Percentiles rank a stretch among this genome's conserved stretches.
phyloP scores from a whole-genome alignment of 495 filamentous ascomycete genomes.

The Neurospora africana region DNA sequence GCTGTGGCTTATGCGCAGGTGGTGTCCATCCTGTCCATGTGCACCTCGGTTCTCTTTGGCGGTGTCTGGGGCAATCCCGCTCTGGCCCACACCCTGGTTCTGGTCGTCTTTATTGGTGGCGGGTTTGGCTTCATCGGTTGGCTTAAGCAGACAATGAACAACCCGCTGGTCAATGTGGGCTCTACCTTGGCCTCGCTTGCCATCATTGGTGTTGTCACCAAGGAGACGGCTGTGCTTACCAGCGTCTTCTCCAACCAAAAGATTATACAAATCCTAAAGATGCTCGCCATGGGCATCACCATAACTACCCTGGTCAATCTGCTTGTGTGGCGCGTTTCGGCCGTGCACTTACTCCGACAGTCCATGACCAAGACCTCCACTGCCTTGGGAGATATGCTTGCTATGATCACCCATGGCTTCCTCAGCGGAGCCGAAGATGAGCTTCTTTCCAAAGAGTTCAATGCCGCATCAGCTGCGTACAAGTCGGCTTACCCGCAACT shows the following conservation, averaged over 20 bases:
- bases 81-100: slow-evolving; percentile 69
- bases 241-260: slow-evolving; percentile 73
- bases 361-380: slow-evolving; percentile 67
- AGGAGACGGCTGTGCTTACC: slow-evolving; percentile 76
- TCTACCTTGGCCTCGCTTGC: slow-evolving; percentile 84
- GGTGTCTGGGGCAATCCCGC: slow-evolving; percentile 49
- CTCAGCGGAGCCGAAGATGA: slow-evolving; percentile 77
- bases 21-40: slow-evolving; percentile 80
- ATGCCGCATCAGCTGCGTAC: slow-evolving; percentile 55
- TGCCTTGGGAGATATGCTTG: slow-evolving; percentile 69
- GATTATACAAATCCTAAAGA: slow-evolving; percentile 78
- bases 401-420: slow-evolving; percentile 75
- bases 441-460: slow-evolving; percentile 50
- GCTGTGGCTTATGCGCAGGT: slow-evolving; percentile 77
- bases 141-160: slow-evolving; percentile 77
- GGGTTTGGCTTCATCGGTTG: slow-evolving; percentile 87
- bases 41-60: slow-evolving; percentile 65
- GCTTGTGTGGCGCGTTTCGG: slow-evolving; percentile 69
- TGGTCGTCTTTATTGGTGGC: slow-evolving; percentile 80
- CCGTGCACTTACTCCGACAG: slow-evolving; percentile 61
- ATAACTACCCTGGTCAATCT: slow-evolving; percentile 69
- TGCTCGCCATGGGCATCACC: slow-evolving; percentile 79
- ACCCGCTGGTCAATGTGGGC: slow-evolving; percentile 83
- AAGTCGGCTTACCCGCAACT: slow-evolving; percentile 59
- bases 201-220: slow-evolving; percentile 85